Percentiles rank a stretch among this genome's conserved stretches.
These are phyloP conservation scores for Boletus vermiculosoides DNA, from an alignment of 768 basidiomycete genomes.

Conservation along the genomic window DNA sequence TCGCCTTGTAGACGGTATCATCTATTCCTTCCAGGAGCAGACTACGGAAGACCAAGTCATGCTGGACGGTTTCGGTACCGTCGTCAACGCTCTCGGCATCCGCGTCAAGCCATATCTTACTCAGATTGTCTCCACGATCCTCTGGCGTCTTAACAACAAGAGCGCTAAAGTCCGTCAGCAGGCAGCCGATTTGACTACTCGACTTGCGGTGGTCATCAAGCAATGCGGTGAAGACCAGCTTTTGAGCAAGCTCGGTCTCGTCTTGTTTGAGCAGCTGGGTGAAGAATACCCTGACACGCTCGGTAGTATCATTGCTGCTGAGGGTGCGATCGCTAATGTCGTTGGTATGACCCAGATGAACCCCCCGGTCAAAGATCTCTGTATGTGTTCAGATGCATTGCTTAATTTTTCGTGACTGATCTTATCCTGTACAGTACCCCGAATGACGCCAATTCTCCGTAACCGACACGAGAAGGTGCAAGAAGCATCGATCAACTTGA, in stretches of 20 bases:
- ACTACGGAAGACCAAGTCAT: conserved; percentile 99
- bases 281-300: conserved; percentile 99
- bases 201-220: conserved; percentile 96
- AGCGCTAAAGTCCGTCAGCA: conserved; percentile 98
- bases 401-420: neutral
- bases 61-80: conserved; percentile 97
- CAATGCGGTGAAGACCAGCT: conserved; percentile 97
- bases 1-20: conserved; percentile 94
- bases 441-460: conserved; percentile 99
- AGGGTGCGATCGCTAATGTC: conserved; percentile 98
- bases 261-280: conserved; percentile 96
- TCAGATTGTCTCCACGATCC: conserved; percentile 97
- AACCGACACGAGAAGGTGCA: conserved; percentile 99
- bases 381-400: conserved; percentile 52
- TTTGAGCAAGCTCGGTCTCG: conserved; percentile 92
- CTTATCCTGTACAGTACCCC: conserved; percentile 65
- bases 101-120: conserved; percentile 98
- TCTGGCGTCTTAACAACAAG: conserved; percentile 99
- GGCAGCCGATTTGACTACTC: conserved; percentile 97
- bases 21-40: conserved; percentile 99
- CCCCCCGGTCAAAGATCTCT: conserved; percentile 96
- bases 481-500: conserved; percentile 98
- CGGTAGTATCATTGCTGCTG: conserved; percentile 98
- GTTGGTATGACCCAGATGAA: conserved; percentile 99
- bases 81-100: conserved; percentile 94